Base-by-base conservation (phyloP, 305 asterid genomes). In the Fraxinus dipetala region DNA sequence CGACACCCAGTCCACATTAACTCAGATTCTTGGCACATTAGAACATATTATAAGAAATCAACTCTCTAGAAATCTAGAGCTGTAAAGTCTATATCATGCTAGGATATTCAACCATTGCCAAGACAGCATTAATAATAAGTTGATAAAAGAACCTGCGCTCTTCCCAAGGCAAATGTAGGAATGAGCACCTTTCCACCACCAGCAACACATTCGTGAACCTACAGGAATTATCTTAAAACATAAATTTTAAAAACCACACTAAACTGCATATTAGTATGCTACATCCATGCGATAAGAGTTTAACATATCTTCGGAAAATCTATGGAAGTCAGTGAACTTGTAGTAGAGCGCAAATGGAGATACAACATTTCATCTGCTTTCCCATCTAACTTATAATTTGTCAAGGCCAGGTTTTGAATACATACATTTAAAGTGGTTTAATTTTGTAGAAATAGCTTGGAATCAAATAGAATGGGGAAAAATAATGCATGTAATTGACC, bases 171-270 rank as follows among this genome's bases (percentile, higher is more conserved):
- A 89, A 91, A 94, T 82, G 99, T 88, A 72, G 99, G 99, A 85
- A 95, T 90, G 72, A 95, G 92, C 88, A 94, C 99, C 89, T 95
- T 94, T 80, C 98, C 99, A 80, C 97, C 97, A 77, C 90, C 85
- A 81, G 86, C 92, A 85, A 95, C 90, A 85, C 98, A 95, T 51
- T 91, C 89, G 82, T 93, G 98, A 85, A 95, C 96, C 98, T 95
- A 83, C 78, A 85, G 79, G 59, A 79, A 78, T 79, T 74, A 24
- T 32, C 72, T 65, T 56, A 81, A 4, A 76, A 74, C 78, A 81
- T 63, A 26, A 63, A 61, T 31, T 1, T 40, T 45, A 81, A 78
- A 76, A 81, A 63, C 81, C 20, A 14, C 40, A 30, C 75, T 65
- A 43, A 51, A 61, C 81, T 72, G 78, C 51, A 76, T 10, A 40